These are phyloP conservation scores for Paraconiothyrium brasiliense DNA, from an alignment of 2,329 filamentous ascomycete species.

Conservation along the genomic window DNA sequence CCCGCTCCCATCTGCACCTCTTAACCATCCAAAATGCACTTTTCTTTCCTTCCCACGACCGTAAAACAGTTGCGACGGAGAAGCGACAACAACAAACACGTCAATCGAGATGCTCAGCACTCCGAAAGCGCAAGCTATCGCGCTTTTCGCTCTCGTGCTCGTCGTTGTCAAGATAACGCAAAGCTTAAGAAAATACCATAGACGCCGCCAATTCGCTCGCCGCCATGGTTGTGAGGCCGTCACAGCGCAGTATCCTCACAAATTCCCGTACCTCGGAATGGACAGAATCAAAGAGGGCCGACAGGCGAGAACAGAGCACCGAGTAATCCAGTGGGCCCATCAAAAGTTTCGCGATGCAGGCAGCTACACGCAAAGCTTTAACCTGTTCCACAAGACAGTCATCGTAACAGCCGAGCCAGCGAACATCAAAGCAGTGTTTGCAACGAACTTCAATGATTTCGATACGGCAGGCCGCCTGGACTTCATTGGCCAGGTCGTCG, in stretches of 20 bases:
- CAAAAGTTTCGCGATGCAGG: neutral
- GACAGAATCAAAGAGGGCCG: neutral
- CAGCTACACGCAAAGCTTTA: neutral
- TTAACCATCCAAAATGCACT: neutral
- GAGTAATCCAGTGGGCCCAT: neutral
- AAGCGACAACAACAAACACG: neutral
- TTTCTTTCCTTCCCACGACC: neutral
- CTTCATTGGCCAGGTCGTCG: neutral
- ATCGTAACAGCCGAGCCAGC: neutral
- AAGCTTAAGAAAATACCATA: neutral
- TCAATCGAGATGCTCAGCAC: neutral
- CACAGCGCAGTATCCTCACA: neutral
- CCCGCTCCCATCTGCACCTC: neutral
- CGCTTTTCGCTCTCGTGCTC: neutral
- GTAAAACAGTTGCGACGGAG: neutral
- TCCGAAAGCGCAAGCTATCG: neutral
- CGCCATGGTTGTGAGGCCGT: conserved; percentile 4
- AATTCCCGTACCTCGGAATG: conserved; percentile 2
- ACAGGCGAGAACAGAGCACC: neutral
- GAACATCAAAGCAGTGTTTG: conserved; percentile 5
- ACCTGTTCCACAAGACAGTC: conserved; percentile 14
- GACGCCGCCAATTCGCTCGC: conserved; percentile 6
- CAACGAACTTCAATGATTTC: conserved; percentile 5
- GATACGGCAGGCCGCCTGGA: neutral
- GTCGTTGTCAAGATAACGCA: neutral